Evolutionary conservation across 2,329 filamentous ascomycete genomes (phyloP), one percentile per base, ranked within the genome.

Genomic region (Fusarium sp.): DNA sequence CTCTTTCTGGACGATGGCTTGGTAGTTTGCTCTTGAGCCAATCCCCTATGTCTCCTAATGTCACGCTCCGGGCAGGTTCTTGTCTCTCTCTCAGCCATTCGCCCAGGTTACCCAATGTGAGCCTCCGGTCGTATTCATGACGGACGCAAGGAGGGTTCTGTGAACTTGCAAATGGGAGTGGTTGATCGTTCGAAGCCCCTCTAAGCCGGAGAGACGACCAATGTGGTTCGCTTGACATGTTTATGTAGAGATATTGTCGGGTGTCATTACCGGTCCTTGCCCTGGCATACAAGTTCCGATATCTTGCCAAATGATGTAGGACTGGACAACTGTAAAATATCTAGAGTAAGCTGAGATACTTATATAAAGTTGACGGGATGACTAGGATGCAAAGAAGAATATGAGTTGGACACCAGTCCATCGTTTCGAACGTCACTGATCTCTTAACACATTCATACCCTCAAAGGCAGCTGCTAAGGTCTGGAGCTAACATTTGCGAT

Each of bases 11-110:
- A 8, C 81, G 82, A 58, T 82, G 80, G 64, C 81, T 84, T 0
- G 85, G 85, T 11, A 85, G 75, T 4, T 87, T 77, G 53, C 75
- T 83, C 57, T 76, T 82, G 59, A 87, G 74, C 72, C 84, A 84
- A 46, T 76, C 75, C 15, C 78, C 70, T 13, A 84, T 28, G 23
- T 67, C 67, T 13, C 62, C 66, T 20, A 69, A 42, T 6, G 66
- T 69, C n/a, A 36, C 18, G 18, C 57, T 63, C 34, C 41, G 62
- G 26, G 49, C 33, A 50, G 57, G 62, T 11, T 63, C 34, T 26
- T 63, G 57, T 30, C 30, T 77, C 49, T 75, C 82, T 57, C 75
- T 81, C 51, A 86, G 73, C 71, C 84, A 83, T 49, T 75, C 76
- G 16, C 78, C 68, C 18, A 83, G 18, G 8, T 57, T 40, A 11